phyloP scores from a whole-genome alignment of 345 rosid species.

The Euphorbia pulcherrima region DNA sequence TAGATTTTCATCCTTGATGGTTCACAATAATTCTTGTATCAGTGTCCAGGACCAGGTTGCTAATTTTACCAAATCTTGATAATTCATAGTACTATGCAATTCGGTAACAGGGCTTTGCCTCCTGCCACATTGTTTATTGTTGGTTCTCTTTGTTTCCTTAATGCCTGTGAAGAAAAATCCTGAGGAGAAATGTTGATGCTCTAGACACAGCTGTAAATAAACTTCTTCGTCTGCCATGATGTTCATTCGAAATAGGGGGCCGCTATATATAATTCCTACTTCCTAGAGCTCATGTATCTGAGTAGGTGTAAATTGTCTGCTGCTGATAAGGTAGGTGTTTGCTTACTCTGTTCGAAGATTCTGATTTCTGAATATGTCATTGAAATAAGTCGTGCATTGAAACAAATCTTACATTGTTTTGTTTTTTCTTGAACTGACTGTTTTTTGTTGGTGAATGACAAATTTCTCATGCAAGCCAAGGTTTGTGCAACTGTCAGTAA shows the following conservation, averaged over 20 bases:
- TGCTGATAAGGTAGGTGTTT: background rate
- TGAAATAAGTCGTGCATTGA: too few species aligned
- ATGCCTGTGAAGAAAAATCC: slow-evolving; percentile 48
- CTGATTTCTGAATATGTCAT: background rate
- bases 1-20: background rate
- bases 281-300: too few species aligned
- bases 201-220: slow-evolving; percentile 75
- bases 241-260: background rate
- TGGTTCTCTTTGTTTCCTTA: slow-evolving; percentile 37
- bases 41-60: too few species aligned
- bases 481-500: too few species aligned
- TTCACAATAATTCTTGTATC: background rate
- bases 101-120: slow-evolving; percentile 2
- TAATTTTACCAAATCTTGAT: background rate
- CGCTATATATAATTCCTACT: too few species aligned
- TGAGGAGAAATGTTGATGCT: slow-evolving; percentile 79
- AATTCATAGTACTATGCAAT: background rate
- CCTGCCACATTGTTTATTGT: background rate
- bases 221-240: slow-evolving; percentile 52
- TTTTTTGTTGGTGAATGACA: too few species aligned
- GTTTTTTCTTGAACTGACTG: too few species aligned
- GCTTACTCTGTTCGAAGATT: background rate
- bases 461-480: too few species aligned
- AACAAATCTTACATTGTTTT: too few species aligned
- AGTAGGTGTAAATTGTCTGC: background rate